A percentile compares a stretch with the other conserved stretches of the same genome.
phyloP scores from a whole-genome alignment of 1,284 basidiomycete species.

The Erythrobasidium hasegawianum region DNA sequence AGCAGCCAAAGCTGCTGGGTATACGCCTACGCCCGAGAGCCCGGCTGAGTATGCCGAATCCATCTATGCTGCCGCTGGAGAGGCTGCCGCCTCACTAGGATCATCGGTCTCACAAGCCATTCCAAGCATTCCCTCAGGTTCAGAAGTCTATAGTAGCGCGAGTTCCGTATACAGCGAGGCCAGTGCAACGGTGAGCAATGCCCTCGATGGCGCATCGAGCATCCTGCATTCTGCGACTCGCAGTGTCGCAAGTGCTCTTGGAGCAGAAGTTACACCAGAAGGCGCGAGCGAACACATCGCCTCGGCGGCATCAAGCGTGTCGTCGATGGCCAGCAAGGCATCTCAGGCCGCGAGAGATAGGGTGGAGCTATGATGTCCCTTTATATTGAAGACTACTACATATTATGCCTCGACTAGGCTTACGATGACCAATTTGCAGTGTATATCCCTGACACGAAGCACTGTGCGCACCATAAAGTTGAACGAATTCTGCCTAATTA shows the following conservation, averaged over 20 bases:
- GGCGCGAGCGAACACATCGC: conserved; percentile 16
- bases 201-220: conserved; percentile 18
- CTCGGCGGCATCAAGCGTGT: conserved; percentile 16
- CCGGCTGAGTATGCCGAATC: conserved; percentile 20
- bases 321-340: conserved; percentile 5
- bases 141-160: neutral
- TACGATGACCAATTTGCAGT: no score
- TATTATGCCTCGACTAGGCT: no score
- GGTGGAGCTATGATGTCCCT: conserved; percentile 45
- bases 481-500: no score
- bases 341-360: conserved; percentile 16
- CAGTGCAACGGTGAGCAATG: conserved; percentile 13
- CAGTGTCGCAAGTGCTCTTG: conserved; percentile 19
- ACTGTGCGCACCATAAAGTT: no score
- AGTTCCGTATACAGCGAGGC: conserved; percentile 11
- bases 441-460: no score
- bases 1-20: conserved; percentile 12
- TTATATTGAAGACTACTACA: no score
- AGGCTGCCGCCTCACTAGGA: neutral
- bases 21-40: conserved; percentile 21
- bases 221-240: conserved; percentile 21
- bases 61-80: neutral
- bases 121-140: neutral
- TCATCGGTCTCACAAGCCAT: conserved; percentile 5
- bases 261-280: conserved; percentile 20